Conservation (phyloP, 805 yeast genomes). For the Candida krabiensis region DNA sequence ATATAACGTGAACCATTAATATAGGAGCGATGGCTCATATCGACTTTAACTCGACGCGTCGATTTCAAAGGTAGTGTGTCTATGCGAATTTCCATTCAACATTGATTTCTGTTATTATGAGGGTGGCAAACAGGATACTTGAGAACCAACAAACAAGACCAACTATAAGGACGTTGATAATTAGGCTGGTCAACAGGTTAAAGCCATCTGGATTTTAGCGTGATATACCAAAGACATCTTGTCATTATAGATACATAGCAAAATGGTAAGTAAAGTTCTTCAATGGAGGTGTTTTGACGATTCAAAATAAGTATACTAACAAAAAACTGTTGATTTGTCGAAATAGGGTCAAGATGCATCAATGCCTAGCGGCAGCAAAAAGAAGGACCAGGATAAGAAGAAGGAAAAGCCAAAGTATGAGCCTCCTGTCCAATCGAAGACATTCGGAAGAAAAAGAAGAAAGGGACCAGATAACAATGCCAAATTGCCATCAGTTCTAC, state of each 20-base stretch:
- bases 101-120: no score
- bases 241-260: slow-evolving; percentile 5
- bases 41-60: no score
- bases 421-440: slow-evolving; percentile 90
- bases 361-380: slow-evolving; percentile 33
- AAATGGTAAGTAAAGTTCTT: slow-evolving; percentile 19
- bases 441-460: slow-evolving; percentile 89
- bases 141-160: no score
- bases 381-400: slow-evolving; percentile 43
- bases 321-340: background rate
- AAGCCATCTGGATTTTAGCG: no score
- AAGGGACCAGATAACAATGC: slow-evolving; percentile 84
- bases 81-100: no score
- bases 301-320: slow-evolving; percentile 12
- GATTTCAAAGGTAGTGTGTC: no score
- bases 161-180: no score
- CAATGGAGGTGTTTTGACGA: background rate
- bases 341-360: slow-evolving; percentile 36
- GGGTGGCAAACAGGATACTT: no score
- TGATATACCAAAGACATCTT: no score
- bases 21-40: no score
- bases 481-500: slow-evolving; percentile 77
- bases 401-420: slow-evolving; percentile 95
- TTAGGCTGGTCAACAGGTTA: no score
- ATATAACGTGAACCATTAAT: no score